Evolutionary conservation across 2,329 filamentous ascomycete species (phyloP).

Genomic region (Exophiala mesophila): DNA sequence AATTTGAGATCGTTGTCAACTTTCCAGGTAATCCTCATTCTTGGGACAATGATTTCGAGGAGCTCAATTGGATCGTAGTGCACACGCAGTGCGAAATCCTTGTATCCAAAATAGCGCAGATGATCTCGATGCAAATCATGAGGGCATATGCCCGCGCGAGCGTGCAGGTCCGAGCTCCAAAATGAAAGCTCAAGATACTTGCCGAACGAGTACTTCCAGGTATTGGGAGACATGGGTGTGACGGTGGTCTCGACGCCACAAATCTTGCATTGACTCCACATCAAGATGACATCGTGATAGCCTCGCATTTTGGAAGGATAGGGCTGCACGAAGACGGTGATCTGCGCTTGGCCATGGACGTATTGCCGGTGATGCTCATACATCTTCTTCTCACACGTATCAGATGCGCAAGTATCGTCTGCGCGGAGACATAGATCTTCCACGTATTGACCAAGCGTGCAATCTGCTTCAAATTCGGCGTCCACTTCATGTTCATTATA

Average conservation of each 20-base stretch:
- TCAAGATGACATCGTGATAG: conserved; percentile 72
- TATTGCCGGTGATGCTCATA: conserved; percentile 92
- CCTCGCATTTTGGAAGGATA: conserved; percentile 62
- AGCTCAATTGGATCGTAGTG: conserved; percentile 91
- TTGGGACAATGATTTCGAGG: conserved; percentile 88
- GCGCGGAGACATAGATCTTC: conserved; percentile 79
- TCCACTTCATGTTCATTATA: conserved; percentile 81
- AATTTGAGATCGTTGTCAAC: conserved; percentile 88
- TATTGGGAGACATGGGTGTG: conserved; percentile 85
- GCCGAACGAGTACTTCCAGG: conserved; percentile 97
- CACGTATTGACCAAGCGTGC: conserved; percentile 89
- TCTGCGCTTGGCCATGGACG: conserved; percentile 89
- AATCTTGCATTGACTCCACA: conserved; percentile 96
- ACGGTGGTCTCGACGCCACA: conserved; percentile 88
- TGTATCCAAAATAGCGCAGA: conserved; percentile 84
- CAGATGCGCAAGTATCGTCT: conserved; percentile 70
- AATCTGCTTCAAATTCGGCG: conserved; percentile 71
- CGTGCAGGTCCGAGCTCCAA: conserved; percentile 78
- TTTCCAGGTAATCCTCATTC: conserved; percentile 91
- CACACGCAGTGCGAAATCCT: conserved; percentile 77
- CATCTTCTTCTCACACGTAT: conserved; percentile 84
- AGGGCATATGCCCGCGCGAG: conserved; percentile 71
- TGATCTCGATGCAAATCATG: conserved; percentile 93
- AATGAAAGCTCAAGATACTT: conserved; percentile 98
- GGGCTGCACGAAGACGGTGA: conserved; percentile 84